Percentiles rank a stretch among this genome's conserved stretches.
Conservation (phyloP, 805 yeast genomes). For the Debaryomyces tyrocola region DNA sequence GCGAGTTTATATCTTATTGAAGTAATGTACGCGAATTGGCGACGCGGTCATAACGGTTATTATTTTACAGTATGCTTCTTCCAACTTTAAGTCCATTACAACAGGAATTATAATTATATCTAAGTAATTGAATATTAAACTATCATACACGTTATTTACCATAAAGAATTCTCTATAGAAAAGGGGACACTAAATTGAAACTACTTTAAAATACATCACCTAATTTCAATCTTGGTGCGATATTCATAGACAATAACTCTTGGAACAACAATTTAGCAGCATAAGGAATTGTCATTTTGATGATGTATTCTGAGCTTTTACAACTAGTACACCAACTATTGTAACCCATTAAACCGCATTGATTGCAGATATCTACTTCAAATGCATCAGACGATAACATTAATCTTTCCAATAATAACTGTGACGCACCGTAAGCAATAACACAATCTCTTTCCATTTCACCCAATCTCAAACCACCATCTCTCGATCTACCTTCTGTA, state of each 20-base stretch:
- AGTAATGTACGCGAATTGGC: too few species aligned
- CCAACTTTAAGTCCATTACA: background rate
- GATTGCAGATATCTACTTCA: constrained; percentile 91
- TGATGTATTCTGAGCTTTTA: constrained; percentile 79
- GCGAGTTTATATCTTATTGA: too few species aligned
- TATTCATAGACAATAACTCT: constrained; percentile 96
- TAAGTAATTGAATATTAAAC: background rate
- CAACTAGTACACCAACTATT: constrained; percentile 98
- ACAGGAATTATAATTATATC: background rate
- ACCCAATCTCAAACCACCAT: constrained; percentile 97
- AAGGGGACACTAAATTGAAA: too few species aligned
- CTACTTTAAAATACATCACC: constrained; percentile 72
- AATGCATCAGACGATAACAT: constrained; percentile 98
- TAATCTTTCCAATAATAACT: constrained; percentile 84
- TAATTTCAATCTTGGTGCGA: constrained; percentile 90
- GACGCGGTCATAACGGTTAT: too few species aligned
- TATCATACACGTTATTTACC: background rate
- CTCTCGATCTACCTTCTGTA: constrained; percentile 97
- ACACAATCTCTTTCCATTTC: constrained; percentile 99
- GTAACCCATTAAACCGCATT: constrained; percentile 96
- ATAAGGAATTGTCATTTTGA: constrained; percentile 95
- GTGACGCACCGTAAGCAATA: constrained; percentile 98
- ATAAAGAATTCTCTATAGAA: too few species aligned
- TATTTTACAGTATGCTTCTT: too few species aligned
- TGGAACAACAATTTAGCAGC: constrained; percentile 98